Base-by-base conservation (phyloP, 2,329 filamentous ascomycete species). In the Alternaria arborescens region DNA sequence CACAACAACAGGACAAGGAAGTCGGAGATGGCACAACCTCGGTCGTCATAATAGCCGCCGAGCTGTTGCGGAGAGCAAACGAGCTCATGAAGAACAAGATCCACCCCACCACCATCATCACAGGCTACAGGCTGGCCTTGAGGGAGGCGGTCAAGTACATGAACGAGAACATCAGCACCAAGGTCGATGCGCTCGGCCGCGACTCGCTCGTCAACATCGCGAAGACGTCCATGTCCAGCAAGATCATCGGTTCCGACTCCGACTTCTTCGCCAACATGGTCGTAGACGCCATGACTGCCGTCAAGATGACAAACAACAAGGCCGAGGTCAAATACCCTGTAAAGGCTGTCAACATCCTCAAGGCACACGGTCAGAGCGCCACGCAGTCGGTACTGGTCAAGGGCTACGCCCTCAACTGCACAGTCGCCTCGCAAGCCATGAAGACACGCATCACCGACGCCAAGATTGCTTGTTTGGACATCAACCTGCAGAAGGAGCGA, bases 81-180 rank as follows among this genome's bases (percentile, higher is more conserved):
- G 95, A 99, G 83, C 87, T 99, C 69, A 96, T 98, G 91, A 97
- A 95, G 86, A 99, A 98, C 88, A 92, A 94, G 80, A 99, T 99
- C 87, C 95, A 99, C 83, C 96, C 95, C 58, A 99, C 95, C 26
- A 99, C 96, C 63, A 98, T 99, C 82, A 99, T 99, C 79, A 98
- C 93, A 64, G 95, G 95, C 75, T 99, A 99, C 87, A 88, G 95
- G 76, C 87, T 99, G 74, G 95, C 95, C 62, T 87, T 99, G 70
- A 88, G 95, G 75, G 95, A 99, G 85, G 95, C 95, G 60, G 90
- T 99, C 78, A 96, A 97, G 83, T 99, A 97, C 83, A 96, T 99
- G 90, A 94, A 93, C 82, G 95, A 99, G 82, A 97, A 98, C 80
- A 91, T 99, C 80, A 94, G 92, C 85, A 92, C 93, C 74, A 97